phyloP scores from a whole-genome alignment of 192 early-diverging fungal genomes.

The Coemansia sp. region DNA sequence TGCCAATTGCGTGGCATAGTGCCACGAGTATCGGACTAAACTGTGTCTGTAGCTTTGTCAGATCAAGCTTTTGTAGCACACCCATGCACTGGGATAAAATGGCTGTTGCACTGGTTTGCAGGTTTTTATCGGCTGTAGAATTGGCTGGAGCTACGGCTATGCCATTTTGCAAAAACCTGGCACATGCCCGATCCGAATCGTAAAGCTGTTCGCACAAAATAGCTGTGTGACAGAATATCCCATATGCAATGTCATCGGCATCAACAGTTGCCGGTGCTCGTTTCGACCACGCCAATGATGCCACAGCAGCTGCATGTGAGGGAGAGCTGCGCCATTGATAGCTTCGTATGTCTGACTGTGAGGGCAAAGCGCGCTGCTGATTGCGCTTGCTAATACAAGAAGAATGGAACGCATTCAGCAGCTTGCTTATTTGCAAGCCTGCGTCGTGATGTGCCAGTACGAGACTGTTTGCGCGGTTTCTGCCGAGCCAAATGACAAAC shows the following conservation, averaged over 20 bases:
- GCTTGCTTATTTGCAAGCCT: constrained; percentile 1
- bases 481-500: constrained; percentile 18
- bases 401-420: constrained; percentile 2
- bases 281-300: too few species aligned
- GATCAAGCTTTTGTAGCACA: constrained; percentile 24
- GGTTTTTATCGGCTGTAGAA: background rate
- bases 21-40: constrained; percentile 21
- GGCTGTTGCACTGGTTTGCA: background rate
- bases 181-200: background rate
- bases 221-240: too few species aligned
- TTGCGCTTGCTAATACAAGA: too few species aligned
- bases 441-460: constrained; percentile 31
- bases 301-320: too few species aligned
- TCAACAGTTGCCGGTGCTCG: too few species aligned
- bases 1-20: constrained; percentile 18
- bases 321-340: constrained; percentile 16
- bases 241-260: too few species aligned
- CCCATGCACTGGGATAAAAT: constrained; percentile 13
- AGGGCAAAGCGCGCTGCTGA: too few species aligned
- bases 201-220: too few species aligned
- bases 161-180: background rate
- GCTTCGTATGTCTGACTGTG: constrained; percentile 17
- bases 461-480: constrained; percentile 13
- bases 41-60: constrained; percentile 7
- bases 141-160: background rate